Conservation (phyloP, 2,329 filamentous ascomycete genomes). For the Verticillium klebahnii region DNA sequence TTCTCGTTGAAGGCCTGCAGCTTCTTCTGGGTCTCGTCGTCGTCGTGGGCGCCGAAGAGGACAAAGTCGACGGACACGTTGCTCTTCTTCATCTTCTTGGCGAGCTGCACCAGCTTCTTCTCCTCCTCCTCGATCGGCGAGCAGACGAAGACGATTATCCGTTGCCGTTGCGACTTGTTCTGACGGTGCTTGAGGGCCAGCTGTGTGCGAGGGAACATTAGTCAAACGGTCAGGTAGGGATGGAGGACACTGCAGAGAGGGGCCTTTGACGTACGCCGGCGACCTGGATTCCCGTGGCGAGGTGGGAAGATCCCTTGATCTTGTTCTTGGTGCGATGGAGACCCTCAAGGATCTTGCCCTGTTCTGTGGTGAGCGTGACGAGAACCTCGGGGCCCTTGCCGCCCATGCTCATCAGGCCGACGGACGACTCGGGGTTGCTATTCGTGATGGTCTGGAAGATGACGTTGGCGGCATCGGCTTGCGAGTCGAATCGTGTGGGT, state of each 20-base stretch:
- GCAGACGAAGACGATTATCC: slow-evolving; percentile 96
- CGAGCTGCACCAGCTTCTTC: slow-evolving; percentile 81
- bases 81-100: slow-evolving; percentile 99
- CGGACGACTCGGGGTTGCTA: slow-evolving; percentile 93
- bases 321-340: slow-evolving; percentile 85
- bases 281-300: slow-evolving; percentile 92
- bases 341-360: slow-evolving; percentile 90
- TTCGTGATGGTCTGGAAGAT: slow-evolving; percentile 95
- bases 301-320: slow-evolving; percentile 82
- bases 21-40: slow-evolving; percentile 86
- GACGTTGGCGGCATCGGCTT: slow-evolving; percentile 90
- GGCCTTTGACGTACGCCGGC: slow-evolving; percentile 66
- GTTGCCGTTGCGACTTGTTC: slow-evolving; percentile 94
- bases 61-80: slow-evolving; percentile 93
- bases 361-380: slow-evolving; percentile 92
- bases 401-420: slow-evolving; percentile 98
- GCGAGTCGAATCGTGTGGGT: slow-evolving; percentile 92
- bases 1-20: slow-evolving; percentile 89
- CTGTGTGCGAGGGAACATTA: slow-evolving; percentile 38
- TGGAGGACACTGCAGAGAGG: background rate
- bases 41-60: slow-evolving; percentile 88
- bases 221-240: slow-evolving; percentile 7
- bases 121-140: slow-evolving; percentile 87
- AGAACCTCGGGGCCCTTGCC: slow-evolving; percentile 96
- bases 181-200: slow-evolving; percentile 95